Conservation (phyloP, 768 basidiomycete species). For the Mycena vitilis region DNA sequence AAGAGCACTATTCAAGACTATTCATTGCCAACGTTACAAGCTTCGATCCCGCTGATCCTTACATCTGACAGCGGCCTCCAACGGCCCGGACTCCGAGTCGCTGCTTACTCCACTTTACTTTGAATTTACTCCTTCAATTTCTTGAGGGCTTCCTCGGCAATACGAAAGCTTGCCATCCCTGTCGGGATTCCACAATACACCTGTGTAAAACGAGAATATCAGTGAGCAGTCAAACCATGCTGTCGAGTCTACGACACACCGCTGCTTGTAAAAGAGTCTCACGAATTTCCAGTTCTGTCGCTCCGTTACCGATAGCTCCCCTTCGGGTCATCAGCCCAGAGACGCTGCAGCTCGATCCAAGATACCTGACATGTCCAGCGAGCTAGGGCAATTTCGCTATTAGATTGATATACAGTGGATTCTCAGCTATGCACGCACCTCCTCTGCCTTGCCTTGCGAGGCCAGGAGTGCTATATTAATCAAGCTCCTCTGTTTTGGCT, state of each 20-base stretch:
- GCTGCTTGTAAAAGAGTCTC: conserved; percentile 57
- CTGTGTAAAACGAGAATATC: too few relatives aligned
- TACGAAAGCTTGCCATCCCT: conserved; percentile 55
- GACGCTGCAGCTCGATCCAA: not conserved
- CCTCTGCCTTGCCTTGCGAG: conserved; percentile 55
- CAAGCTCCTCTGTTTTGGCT: conserved; percentile 58
- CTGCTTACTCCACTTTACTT: too few relatives aligned
- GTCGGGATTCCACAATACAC: conserved; percentile 57
- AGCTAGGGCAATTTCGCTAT: conserved; percentile 40
- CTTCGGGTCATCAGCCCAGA: conserved; percentile 35
- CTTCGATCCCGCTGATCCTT: not conserved
- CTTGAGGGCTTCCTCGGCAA: conserved; percentile 52
- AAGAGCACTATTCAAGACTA: conserved; percentile 18
- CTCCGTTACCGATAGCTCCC: conserved; percentile 58
- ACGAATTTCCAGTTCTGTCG: conserved; percentile 55
- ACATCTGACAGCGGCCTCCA: not conserved
- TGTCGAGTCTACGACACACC: too few relatives aligned
- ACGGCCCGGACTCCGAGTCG: not conserved
- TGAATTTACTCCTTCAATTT: conserved; percentile 44
- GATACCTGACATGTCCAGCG: conserved; percentile 50
- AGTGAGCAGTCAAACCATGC: too few relatives aligned
- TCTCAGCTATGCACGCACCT: conserved; percentile 42
- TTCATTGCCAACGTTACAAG: conserved; percentile 5
- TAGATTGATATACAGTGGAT: not conserved
- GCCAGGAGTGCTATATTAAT: conserved; percentile 58